A percentile compares a stretch with the other conserved stretches of the same genome.
phyloP scores from a whole-genome alignment of 83 land plant genomes.

The Picea engelmannii region DNA sequence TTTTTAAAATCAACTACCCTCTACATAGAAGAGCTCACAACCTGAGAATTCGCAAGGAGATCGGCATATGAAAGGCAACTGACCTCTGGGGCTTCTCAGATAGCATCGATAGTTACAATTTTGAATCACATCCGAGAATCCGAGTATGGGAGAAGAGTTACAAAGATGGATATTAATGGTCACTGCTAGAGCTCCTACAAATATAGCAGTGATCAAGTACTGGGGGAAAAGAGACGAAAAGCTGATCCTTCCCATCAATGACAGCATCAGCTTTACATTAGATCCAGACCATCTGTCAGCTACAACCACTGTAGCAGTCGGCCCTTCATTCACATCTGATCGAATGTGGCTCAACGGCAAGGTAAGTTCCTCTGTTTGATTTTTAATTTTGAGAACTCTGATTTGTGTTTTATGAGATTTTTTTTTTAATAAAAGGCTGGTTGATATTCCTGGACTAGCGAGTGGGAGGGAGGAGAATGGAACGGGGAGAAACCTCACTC shows the following conservation, averaged over 20 bases:
- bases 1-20: no score
- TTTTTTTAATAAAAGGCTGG: background rate
- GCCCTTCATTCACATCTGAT: conserved; percentile 74
- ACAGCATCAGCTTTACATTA: conserved; percentile 93
- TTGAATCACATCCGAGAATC: background rate
- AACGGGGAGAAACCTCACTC: no score
- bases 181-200: conserved; percentile 92
- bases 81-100: no score
- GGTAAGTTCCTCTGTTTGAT: conserved; percentile 24
- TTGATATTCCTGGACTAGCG: no score
- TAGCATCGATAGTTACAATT: background rate
- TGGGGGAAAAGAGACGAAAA: conserved; percentile 97
- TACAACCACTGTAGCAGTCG: conserved; percentile 93
- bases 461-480: no score
- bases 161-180: conserved; percentile 65
- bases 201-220: conserved; percentile 98
- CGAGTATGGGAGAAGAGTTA: conserved; percentile 8
- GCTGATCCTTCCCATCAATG: conserved; percentile 90
- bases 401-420: background rate
- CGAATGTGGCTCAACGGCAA: conserved; percentile 99
- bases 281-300: conserved; percentile 90
- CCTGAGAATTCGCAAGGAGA: no score
- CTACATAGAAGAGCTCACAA: no score
- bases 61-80: no score
- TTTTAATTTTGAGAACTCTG: background rate